Percentiles rank a stretch among this genome's conserved stretches.
These are phyloP conservation scores for Fusarium heterosporum DNA, from an alignment of 2,329 filamentous ascomycete genomes.

Conservation along the genomic window DNA sequence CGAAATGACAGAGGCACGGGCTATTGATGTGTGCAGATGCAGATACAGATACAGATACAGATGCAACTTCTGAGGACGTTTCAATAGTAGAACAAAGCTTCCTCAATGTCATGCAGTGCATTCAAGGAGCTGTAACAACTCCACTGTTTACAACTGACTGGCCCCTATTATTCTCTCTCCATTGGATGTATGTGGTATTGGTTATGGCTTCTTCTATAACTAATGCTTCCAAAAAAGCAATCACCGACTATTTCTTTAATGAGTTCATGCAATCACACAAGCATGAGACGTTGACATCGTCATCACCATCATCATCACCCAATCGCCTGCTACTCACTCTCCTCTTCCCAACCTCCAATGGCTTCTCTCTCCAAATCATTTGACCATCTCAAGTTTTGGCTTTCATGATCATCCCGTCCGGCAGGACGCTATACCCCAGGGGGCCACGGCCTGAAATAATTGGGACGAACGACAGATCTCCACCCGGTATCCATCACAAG, in stretches of 20 bases:
- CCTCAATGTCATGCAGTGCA: slow-evolving; percentile 28
- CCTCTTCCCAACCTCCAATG: slow-evolving; percentile 1
- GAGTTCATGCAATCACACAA: background rate
- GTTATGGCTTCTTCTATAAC: slow-evolving; percentile 1
- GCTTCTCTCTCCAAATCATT: slow-evolving; percentile 9
- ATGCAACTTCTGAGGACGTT: slow-evolving; percentile 12
- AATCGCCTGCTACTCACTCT: background rate
- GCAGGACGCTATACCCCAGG: slow-evolving; percentile 41
- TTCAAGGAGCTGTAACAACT: slow-evolving; percentile 34
- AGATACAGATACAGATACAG: too few species aligned
- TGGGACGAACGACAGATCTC: slow-evolving; percentile 35
- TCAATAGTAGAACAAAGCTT: slow-evolving; percentile 23
- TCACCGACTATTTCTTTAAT: background rate
- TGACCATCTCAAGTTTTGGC: slow-evolving; percentile 5
- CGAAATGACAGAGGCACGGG: slow-evolving; percentile 15
- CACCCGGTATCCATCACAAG: slow-evolving; percentile 38
- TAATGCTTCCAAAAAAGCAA: slow-evolving; percentile 8
- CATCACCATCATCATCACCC: background rate
- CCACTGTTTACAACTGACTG: slow-evolving; percentile 19
- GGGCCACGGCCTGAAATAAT: slow-evolving; percentile 26
- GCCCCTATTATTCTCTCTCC: background rate
- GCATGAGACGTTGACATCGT: background rate
- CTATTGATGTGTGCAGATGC: background rate
- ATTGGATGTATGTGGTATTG: background rate
- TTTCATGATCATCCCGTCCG: slow-evolving; percentile 29